Evolutionary conservation across 1,139 yeast species (phyloP).

Genomic region (Candida smagusa): DNA sequence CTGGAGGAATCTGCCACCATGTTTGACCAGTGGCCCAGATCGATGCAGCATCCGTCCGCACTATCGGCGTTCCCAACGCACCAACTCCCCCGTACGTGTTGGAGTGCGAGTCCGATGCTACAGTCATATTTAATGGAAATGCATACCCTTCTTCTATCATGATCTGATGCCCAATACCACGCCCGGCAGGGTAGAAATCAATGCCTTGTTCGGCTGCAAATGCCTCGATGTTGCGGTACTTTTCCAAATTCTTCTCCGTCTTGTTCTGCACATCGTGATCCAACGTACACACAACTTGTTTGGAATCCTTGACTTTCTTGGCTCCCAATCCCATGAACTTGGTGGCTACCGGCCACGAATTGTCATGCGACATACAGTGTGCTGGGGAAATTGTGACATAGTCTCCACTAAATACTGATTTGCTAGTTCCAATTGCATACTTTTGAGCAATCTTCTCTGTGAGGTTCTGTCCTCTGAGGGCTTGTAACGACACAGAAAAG

Average conservation of each 20-base stretch:
- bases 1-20: conserved; percentile 99
- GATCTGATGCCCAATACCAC: conserved; percentile 98
- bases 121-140: conserved; percentile 88
- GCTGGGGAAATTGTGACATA: conserved; percentile 94
- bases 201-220: conserved; percentile 92
- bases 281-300: conserved; percentile 91
- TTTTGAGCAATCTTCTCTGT: conserved; percentile 94
- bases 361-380: conserved; percentile 98
- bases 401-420: conserved; percentile 82
- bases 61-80: conserved; percentile 93
- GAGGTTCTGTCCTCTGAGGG: conserved; percentile 63
- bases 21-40: conserved; percentile 99
- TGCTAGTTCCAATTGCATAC: conserved; percentile 80
- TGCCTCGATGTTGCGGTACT: conserved; percentile 81
- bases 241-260: conserved; percentile 78
- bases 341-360: conserved; percentile 98
- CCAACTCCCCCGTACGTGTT: conserved; percentile 98
- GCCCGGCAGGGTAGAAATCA: conserved; percentile 96
- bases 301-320: conserved; percentile 69
- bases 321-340: conserved; percentile 97
- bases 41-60: conserved; percentile 97
- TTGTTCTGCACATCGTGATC: conserved; percentile 98
- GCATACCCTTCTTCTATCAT: conserved; percentile 99
- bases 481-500: conserved; percentile 3
- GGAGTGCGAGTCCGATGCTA: conserved; percentile 96